Base-by-base conservation (phyloP, 352 stramenopile genomes). In the Phytophthora brassicae region DNA sequence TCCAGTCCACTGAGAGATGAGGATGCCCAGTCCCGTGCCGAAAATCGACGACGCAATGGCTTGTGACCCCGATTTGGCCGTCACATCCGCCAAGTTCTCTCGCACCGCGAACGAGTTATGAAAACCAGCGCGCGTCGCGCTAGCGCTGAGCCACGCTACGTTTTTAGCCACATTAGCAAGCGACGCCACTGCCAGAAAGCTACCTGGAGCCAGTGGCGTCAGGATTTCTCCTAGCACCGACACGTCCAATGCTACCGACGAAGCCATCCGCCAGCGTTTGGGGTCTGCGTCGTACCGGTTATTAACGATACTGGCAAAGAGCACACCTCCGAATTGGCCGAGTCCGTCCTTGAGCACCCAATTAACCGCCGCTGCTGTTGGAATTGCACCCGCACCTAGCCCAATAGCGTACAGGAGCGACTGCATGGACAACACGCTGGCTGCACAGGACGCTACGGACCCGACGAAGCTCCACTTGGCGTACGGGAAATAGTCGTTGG, bases 271-370 rank as follows among this genome's bases (percentile, higher is more conserved):
- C 92, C 94, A 99, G 43, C 87, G 74, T 75, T 98, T 98, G 0
- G 96, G 94, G 64, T 99, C 91, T 20, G 82, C 79, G 68, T 99
- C 97, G 66, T 98, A 97, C 3, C 81, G 92, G 72, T 92, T 97
- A 72, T 93, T 96, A 33, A 97, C 79, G n/a, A 96, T 46, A 43
- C 74, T 84, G 29, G 95, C 75, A 68, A 99, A 99, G 14, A 98
- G 68, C 31, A 99, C 87, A 24, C 96, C 96, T 29, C 97, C 97
- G 19, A 99, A 87, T 70, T 99, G 95, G 8, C 97, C 97, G 2
- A 99, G 76, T 23, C 96, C 96, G 77, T 99, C 97, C 70, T 99
- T 99, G 36, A 99, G 85, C 8, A 90, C 81, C 97, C 97, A 99
- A 72, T 99, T 98, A 12, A 98, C 76, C 3, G 94, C 94, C 11